Evolutionary conservation across 306 rosid species (phyloP).

Genomic region (Hippophae rhamnoides): DNA sequence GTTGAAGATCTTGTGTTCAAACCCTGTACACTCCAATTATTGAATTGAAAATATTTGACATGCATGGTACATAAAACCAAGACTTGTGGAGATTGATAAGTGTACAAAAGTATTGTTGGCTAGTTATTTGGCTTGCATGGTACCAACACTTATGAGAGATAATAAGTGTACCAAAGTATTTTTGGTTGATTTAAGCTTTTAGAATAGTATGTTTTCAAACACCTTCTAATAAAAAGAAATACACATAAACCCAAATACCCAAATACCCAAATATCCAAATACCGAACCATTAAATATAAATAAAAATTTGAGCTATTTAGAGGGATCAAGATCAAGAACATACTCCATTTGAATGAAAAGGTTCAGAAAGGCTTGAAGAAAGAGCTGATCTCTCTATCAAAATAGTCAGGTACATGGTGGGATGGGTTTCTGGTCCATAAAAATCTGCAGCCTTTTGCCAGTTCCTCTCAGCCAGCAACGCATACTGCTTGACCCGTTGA

Average conservation of each 20-base stretch:
- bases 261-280: no score
- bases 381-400: constrained; percentile 77
- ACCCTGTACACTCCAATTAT: no score
- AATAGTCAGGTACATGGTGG: constrained; percentile 64
- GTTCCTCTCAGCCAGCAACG: constrained; percentile 83
- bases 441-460: constrained; percentile 81
- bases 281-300: background rate
- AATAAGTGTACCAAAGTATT: no score
- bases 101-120: no score
- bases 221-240: background rate
- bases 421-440: constrained; percentile 73
- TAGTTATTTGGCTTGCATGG: no score
- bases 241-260: background rate
- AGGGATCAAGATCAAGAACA: constrained; percentile 19
- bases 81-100: no score
- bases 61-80: no score
- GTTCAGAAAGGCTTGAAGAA: constrained; percentile 43
- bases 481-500: constrained; percentile 84
- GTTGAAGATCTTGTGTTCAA: no score
- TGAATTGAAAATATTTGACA: no score
- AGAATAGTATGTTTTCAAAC: no score
- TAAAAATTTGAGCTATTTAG: background rate
- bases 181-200: no score
- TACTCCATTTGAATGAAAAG: constrained; percentile 63
- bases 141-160: no score